Evolutionary conservation across 495 filamentous ascomycete genomes (phyloP).

Genomic region (Aspergillus biplanus): DNA sequence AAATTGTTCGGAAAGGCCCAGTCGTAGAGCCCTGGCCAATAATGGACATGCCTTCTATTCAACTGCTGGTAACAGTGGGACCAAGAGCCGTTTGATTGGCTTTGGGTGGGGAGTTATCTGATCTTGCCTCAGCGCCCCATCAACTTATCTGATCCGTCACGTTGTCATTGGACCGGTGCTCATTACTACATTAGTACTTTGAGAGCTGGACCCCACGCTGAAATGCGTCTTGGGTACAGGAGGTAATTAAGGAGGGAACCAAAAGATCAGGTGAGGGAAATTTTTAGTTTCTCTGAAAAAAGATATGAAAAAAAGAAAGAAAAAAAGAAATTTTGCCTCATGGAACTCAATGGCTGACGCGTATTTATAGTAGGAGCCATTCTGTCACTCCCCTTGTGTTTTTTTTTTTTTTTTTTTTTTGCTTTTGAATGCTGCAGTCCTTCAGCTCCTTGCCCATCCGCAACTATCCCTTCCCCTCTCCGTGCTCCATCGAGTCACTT

Average conservation of each 20-base stretch:
- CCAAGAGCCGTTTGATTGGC: background rate
- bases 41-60: background rate
- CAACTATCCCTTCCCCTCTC: background rate
- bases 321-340: no score
- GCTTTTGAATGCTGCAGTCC: background rate
- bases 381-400: background rate
- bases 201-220: background rate
- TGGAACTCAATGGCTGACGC: background rate
- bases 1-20: background rate
- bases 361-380: background rate
- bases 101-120: conserved; percentile 19
- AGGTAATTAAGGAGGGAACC: background rate
- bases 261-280: background rate
- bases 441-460: no score
- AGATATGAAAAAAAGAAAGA: background rate
- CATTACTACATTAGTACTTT: background rate
- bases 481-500: background rate
- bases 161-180: conserved; percentile 4
- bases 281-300: background rate
- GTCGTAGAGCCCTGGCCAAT: background rate
- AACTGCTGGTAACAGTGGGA: background rate
- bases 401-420: conserved; percentile 1
- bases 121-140: conserved; percentile 7
- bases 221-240: background rate
- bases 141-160: conserved; percentile 23